phyloP scores from a whole-genome alignment of 2,329 filamentous ascomycete species.

The Arthrocladium fulminans region DNA sequence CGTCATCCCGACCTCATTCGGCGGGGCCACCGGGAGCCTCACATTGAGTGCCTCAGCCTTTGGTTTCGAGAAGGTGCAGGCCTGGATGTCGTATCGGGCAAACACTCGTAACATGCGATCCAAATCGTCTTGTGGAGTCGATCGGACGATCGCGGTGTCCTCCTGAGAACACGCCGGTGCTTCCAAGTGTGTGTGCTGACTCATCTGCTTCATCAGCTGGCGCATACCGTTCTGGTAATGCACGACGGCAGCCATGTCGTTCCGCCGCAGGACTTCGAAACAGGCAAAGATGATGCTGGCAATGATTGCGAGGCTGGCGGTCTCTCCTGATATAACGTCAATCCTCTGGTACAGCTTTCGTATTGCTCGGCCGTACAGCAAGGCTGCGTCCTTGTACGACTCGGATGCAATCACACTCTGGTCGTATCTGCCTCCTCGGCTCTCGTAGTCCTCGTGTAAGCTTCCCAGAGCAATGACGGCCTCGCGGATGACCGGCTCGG shows the following conservation, averaged over 20 bases:
- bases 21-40: constrained; percentile 16
- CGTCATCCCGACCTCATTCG: constrained; percentile 17
- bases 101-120: constrained; percentile 23
- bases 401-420: constrained; percentile 45
- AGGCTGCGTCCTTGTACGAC: constrained; percentile 39
- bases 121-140: constrained; percentile 21
- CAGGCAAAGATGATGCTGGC: constrained; percentile 57
- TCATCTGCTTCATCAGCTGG: constrained; percentile 23
- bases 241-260: constrained; percentile 24
- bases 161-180: neutral
- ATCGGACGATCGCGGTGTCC: constrained; percentile 10
- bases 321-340: constrained; percentile 33
- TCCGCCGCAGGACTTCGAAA: constrained; percentile 43
- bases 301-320: constrained; percentile 52
- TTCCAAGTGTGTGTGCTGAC: constrained; percentile 2
- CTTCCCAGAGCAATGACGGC: constrained; percentile 58
- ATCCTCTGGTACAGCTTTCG: constrained; percentile 42
- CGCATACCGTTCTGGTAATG: constrained; percentile 24
- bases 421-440: constrained; percentile 20
- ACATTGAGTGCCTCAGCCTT: constrained; percentile 16
- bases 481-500: constrained; percentile 53
- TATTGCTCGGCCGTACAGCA: constrained; percentile 51
- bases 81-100: constrained; percentile 24
- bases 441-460: constrained; percentile 47
- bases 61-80: constrained; percentile 24